Percentiles rank a stretch among this genome's conserved stretches.
Conservation (phyloP, 75 land plant species). For the Cryptomeria japonica region DNA sequence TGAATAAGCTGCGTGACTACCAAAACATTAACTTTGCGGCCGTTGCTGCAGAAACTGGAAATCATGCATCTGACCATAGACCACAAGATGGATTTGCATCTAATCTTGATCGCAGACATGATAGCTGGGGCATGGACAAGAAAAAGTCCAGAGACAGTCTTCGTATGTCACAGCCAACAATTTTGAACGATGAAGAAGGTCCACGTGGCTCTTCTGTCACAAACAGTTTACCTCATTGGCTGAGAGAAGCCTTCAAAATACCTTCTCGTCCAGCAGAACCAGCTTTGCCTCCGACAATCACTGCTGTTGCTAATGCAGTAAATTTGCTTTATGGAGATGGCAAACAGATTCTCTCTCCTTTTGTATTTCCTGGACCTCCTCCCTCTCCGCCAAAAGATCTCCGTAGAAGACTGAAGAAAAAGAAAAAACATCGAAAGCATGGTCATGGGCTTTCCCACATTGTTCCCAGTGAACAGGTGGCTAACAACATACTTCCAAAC, state of each 20-base stretch:
- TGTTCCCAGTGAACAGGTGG: slow-evolving; percentile 14
- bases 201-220: slow-evolving; percentile 23
- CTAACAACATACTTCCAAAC: slow-evolving; percentile 17
- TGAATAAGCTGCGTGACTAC: slow-evolving; percentile 32
- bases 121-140: slow-evolving; percentile 9
- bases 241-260: slow-evolving; percentile 80
- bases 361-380: slow-evolving; percentile 66
- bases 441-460: not conserved
- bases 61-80: not conserved
- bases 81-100: slow-evolving; percentile 3
- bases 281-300: slow-evolving; percentile 71
- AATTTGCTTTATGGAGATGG: slow-evolving; percentile 71
- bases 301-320: slow-evolving; percentile 89
- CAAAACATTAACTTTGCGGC: slow-evolving; percentile 10
- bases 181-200: slow-evolving; percentile 18
- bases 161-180: slow-evolving; percentile 6
- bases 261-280: slow-evolving; percentile 52
- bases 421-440: slow-evolving; percentile 27
- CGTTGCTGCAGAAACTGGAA: slow-evolving; percentile 1
- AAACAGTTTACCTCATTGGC: slow-evolving; percentile 92
- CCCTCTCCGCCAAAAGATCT: slow-evolving; percentile 69
- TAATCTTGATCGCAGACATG: slow-evolving; percentile 13
- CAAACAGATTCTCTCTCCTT: slow-evolving; percentile 69
- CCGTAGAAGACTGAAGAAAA: slow-evolving; percentile 48
- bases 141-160: slow-evolving; percentile 11